Evolutionary conservation across 495 filamentous ascomycete genomes (phyloP), one percentile per base, ranked within the genome.

Genomic region (Arthonia radiata): DNA sequence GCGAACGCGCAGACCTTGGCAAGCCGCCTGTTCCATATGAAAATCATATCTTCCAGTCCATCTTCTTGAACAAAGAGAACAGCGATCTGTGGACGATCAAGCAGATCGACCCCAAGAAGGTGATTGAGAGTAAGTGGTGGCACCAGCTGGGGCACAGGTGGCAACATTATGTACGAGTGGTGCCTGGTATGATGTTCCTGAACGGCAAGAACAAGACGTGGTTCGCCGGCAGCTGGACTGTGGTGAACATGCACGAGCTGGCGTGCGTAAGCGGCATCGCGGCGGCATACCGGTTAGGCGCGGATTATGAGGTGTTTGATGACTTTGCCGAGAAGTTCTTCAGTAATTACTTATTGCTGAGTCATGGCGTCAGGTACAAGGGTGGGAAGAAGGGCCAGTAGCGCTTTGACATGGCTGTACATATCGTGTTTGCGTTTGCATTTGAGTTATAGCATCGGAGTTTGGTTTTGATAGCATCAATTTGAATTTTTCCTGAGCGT

Each of bases 231-330:
- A 53, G 59, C 16, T 89, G 77, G 77, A 83, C 77, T 1, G 47
- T 89, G 46, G 65, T 83, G 43, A 89, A 89, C 35, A 74, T 76
- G 51, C 77, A 89, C 32, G 77, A 89, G 39, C 59, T 78, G 15
- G 77, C 77, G 0, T 64, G 65, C 25, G 65, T 83, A 21, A 71
- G 66, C 31, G 77, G 77, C 0, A 71, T 83, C 21, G 69, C 76
- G 10, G 76, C 76, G 1, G 77, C 78, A 3, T 69, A 71, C 18
- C 57, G 71, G 24, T 47, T 89, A n/a, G 76, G 77, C 0, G 76
- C 74, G 0, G 51, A 54, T n/a, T 82, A 83, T 28, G 42, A 42
- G 30, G 61, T 58, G 17, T 31, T 31, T 31, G 29, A 31, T 24
- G 29, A 31, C n/a, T 31, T 31, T 15, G 29, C 29, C 10, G 59